Base-by-base conservation (phyloP, 805 yeast species). In the Martiniozyma abietophila region DNA sequence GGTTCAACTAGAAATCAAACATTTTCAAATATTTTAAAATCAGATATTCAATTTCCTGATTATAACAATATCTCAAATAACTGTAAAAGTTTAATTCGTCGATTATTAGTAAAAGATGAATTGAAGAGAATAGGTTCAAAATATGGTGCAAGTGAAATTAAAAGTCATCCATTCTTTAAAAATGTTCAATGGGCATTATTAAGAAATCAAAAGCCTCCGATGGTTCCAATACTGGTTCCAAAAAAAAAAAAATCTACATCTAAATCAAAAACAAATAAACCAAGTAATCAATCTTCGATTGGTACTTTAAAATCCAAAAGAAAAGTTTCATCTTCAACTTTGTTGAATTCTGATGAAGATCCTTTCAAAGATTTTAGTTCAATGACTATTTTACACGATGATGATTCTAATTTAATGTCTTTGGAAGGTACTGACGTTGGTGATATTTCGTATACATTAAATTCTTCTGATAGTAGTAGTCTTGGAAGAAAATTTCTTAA, bases 131-230 rank as follows among this genome's bases (percentile, higher is more conserved):
- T 92, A 28, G 99, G 99, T 0, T 83, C 95, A 8, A 77, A 81
- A 40, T 74, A 85, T 30, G 99, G 99, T 12, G 98, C 98, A 0
- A 79, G 95, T 3, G 99, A 92, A 51, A 74, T 92, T 33, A 92
- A 92, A 51, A 75, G 72, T 38, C 98, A 94, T 55, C 76, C 84
- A 0, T 94, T 88, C 47, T 92, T 92, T 68, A 89, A 86, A 52
- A 80, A 66, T 47, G 77, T 84, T 2, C 95, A 86, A 54, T 92
- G 99, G 99, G 96, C 98, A 0, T 65, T 92, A 39, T 62, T 92
- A 38, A 71, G 98, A 47, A 83, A 92, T 56, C 92, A 80, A 53
- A 80, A 80, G 39, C 97, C 99, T 1, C 99, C 99, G 11, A 78
- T 92, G 77, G 78, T 92, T 12, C 99, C 99, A 0, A 80, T 80